Evolutionary conservation across 2,329 filamentous ascomycete genomes (phyloP).

Genomic region (Thermothelomyces thermophilus): DNA sequence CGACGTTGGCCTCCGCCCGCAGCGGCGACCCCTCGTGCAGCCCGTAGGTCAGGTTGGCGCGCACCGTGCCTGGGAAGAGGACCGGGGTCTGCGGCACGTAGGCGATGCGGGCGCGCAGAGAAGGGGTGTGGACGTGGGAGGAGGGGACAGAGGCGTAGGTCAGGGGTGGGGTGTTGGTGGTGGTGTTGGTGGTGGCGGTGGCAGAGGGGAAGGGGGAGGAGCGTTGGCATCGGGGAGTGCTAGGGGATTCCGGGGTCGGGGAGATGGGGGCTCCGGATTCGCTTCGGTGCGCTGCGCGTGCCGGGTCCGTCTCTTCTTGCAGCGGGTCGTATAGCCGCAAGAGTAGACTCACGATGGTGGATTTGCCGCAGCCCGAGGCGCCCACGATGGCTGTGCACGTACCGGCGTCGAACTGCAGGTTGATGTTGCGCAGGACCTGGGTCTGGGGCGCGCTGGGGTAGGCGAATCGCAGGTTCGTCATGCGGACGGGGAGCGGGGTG

Average conservation of each 20-base stretch:
- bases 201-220: background rate
- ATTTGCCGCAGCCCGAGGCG: slow-evolving; percentile 83
- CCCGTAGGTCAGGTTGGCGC: slow-evolving; percentile 79
- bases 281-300: background rate
- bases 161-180: slow-evolving; percentile 29
- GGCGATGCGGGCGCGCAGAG: slow-evolving; percentile 55
- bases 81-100: slow-evolving; percentile 66
- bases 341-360: slow-evolving; percentile 70
- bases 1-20: slow-evolving; percentile 39
- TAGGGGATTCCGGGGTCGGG: background rate
- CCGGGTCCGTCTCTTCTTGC: too few species aligned
- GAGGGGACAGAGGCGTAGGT: slow-evolving; percentile 55
- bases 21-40: slow-evolving; percentile 49
- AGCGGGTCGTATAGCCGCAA: slow-evolving; percentile 58
- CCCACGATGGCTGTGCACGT: slow-evolving; percentile 75
- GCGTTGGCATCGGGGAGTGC: slow-evolving; percentile 8
- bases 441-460: slow-evolving; percentile 56
- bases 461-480: slow-evolving; percentile 60
- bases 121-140: slow-evolving; percentile 50
- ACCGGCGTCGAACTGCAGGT: slow-evolving; percentile 55
- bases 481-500: slow-evolving; percentile 39
- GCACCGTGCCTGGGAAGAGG: slow-evolving; percentile 71
- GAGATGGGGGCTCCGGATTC: background rate
- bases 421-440: slow-evolving; percentile 56
- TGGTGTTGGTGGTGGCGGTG: background rate